Evolutionary conservation across 2,329 filamentous ascomycete species (phyloP).

Genomic region (Paecilomyces variotii): DNA sequence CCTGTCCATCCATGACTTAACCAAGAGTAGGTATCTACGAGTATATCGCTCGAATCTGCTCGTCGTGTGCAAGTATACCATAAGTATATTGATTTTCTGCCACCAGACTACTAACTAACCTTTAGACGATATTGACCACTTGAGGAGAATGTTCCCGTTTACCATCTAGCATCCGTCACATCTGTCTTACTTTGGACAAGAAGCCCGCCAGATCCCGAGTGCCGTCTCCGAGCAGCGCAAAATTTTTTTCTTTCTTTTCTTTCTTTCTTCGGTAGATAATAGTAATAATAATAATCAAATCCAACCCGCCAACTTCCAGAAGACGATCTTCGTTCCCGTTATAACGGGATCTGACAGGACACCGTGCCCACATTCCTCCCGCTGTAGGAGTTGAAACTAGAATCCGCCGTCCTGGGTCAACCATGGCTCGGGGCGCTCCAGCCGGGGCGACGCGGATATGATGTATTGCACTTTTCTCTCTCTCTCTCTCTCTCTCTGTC

Average conservation of each 20-base stretch:
- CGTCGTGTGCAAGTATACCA: background rate
- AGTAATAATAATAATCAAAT: background rate
- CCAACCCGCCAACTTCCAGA: background rate
- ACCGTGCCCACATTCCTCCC: background rate
- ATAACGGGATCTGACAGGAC: background rate
- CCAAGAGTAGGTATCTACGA: too few species aligned
- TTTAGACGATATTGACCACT: background rate
- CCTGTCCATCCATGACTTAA: background rate
- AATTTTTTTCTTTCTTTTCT: too few species aligned
- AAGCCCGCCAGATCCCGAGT: background rate
- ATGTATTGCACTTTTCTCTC: background rate
- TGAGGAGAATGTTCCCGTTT: background rate
- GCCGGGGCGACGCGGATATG: background rate
- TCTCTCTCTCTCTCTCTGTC: background rate
- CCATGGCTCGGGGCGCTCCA: background rate
- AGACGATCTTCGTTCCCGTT: background rate
- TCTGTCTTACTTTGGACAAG: background rate
- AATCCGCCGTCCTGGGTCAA: background rate
- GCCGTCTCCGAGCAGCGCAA: background rate
- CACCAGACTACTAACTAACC: background rate
- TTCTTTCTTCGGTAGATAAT: background rate
- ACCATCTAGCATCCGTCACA: background rate
- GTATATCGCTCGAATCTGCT: background rate
- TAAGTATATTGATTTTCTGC: background rate
- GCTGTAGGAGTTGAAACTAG: too few species aligned